These are phyloP conservation scores for Boletus smithii DNA, from an alignment of 1,284 basidiomycete species.

Conservation along the genomic window DNA sequence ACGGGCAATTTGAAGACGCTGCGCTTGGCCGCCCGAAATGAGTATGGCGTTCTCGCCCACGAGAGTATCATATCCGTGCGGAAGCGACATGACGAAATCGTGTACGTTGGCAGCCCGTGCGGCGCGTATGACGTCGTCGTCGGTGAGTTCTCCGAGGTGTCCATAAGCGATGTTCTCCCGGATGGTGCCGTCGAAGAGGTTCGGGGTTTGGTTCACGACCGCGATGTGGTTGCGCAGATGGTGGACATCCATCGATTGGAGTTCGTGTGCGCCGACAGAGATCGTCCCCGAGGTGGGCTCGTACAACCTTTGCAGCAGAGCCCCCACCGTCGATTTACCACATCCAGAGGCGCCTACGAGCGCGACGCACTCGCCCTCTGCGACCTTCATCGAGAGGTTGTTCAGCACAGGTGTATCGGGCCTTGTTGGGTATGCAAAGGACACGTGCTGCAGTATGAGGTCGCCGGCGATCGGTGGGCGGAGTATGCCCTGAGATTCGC, in stretches of 20 bases:
- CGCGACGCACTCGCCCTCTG: constrained; percentile 78
- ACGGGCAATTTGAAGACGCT: constrained; percentile 89
- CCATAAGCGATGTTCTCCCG: constrained; percentile 89
- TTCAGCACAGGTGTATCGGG: constrained; percentile 69
- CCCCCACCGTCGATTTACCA: constrained; percentile 85
- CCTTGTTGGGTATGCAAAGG: constrained; percentile 83
- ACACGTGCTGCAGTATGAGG: constrained; percentile 67
- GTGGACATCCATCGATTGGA: constrained; percentile 59
- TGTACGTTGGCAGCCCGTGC: constrained; percentile 78
- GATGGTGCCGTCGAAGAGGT: constrained; percentile 83
- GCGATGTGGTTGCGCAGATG: constrained; percentile 81
- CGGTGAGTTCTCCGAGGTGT: constrained; percentile 31
- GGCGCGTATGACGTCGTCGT: constrained; percentile 62
- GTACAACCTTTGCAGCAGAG: constrained; percentile 83
- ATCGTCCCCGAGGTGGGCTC: constrained; percentile 70
- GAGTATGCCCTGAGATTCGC: constrained; percentile 66
- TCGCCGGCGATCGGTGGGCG: constrained; percentile 68
- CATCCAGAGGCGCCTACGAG: constrained; percentile 86
- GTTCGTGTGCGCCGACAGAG: constrained; percentile 49
- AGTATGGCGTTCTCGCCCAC: constrained; percentile 87
- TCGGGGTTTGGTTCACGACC: constrained; percentile 82
- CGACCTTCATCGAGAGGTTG: constrained; percentile 61
- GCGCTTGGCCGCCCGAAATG: constrained; percentile 93
- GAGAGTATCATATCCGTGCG: constrained; percentile 80
- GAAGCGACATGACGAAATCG: constrained; percentile 81